Base-by-base conservation (phyloP, 2,329 filamentous ascomycete species). In the Cladorrhinum sp. region DNA sequence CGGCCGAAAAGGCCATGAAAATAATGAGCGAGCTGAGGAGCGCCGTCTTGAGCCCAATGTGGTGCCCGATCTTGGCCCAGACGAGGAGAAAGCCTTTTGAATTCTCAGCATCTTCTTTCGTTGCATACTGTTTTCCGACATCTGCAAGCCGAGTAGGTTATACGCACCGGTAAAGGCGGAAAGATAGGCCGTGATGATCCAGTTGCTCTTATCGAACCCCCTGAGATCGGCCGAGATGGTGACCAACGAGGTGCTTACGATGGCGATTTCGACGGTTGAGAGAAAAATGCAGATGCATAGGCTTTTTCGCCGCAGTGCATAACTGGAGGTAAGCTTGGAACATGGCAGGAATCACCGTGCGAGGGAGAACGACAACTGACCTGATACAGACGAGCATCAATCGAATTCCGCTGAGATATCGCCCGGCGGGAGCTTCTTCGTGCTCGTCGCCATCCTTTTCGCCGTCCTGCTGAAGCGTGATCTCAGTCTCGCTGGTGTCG, bases 141-240 rank as follows among this genome's bases (percentile, higher is more conserved):
- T 18, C 4, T 7, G 2, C 5, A n/a, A 20, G 32, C 18, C 29
- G 22, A n/a, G 18, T n/a, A 16, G 5, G 23, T 3, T 20, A 36
- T 4, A 49, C 20, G 22, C 29, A 50, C 55, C 55, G 12, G 50
- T 59, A 27, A 54, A 59, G 9, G 36, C 50, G 32, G 13, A 54
- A 32, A 60, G 45, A 36, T 60, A 60, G 16, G 52, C 58, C 16
- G 58, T 60, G 52, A 60, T 49, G 52, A 60, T 18, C 58, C 58
- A 60, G 48, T 41, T 60, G 52, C 52, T 55, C 51, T 56, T 55
- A 29, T 56, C 48, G 52, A 60, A 60, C 38, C 52, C 52, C 10
- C 23, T 22, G 3, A 60, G 53, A 25, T 60, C 52, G 27, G 23
- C 29, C 27, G 58, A 50, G 25, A 56, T 56, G 41, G 52, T 56